Base-by-base conservation (phyloP, 2,329 filamentous ascomycete genomes). In the Hysterium pulicare region DNA sequence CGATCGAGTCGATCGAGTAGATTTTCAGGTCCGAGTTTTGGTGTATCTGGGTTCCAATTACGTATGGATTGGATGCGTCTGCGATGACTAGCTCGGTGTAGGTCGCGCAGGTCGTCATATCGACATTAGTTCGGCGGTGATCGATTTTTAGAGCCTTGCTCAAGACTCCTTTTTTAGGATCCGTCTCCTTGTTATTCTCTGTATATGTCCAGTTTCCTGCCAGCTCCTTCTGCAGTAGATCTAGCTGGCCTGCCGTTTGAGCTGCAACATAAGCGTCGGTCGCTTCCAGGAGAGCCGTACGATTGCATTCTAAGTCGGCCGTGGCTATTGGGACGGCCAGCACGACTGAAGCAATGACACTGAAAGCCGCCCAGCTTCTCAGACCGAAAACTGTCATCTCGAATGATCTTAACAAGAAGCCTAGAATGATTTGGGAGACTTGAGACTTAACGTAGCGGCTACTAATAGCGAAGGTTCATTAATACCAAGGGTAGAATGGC, bases 101-200 rank as follows among this genome's bases (percentile, higher is more conserved):
- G 24, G 52, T 55, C 3, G 54, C 52, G 52, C 54, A 57, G 19
- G 31, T 17, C 28, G 45, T 39, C 22, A 51, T 42, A 41, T 57
- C 54, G 43, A 41, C 45, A 42, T 41, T 55, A 24, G 48, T 57
- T 45, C 54, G 54, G 42, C 40, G 44, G 47, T 57, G 52, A 24
- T 51, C 54, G 33, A 54, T 45, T 28, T 45, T 46, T 0, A 57
- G 41, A 15, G 50, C 7, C 36, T 50, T 55, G 19, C 32, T 22
- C 16, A 57, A 41, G 15, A 57, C 34, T 20, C 42, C 35, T 5
- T 36, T 24, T 2, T 28, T 19, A 23, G 23, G 16, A 5, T 36
- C 15, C n/a, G 44, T 46, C 13, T 32, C 34, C 19, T 47, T 50
- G 46, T 55, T 54, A 44, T 57, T 57, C 22, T 57, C 48, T 15